Evolutionary conservation across 129 eudicot genomes (phyloP), one percentile per base, ranked within the genome.

Genomic region (Erigeron canadensis): DNA sequence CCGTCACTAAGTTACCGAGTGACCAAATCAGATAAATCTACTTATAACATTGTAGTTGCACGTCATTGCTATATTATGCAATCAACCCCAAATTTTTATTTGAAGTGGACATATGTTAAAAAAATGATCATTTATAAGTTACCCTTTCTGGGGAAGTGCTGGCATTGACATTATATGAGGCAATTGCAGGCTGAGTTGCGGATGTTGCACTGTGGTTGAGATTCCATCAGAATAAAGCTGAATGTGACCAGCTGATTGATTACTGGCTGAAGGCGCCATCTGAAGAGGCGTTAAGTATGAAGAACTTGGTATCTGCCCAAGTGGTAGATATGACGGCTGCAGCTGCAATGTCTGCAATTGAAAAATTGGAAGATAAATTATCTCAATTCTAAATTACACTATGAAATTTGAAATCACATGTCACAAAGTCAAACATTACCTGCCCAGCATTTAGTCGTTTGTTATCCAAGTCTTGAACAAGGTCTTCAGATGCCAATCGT

Each of bases 391-490:
- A 50, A 41, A 64, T 34, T 17, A 61, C 47, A 61, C 38, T 15
- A 28, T 56, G 8, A 45, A 46, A 50, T 47, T 63, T 19, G 6
- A 40, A 79, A 40, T 8, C 43, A 2, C 5, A 47, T 39, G 18
- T 65, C 23, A 58, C 13, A 67, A 69, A 19, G 53, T n/a, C 58
- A 23, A 40, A 51, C 55, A 79, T 71, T 79, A 87, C 91, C 76
- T 79, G 87, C 66, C 97, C 94, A 40, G 93, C 96, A 84, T 91
- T 91, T 72, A 82, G 84, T 81, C 96, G 80, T 69, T 91, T 91
- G 74, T 81, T 84, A 63, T 91, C 96, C 90, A 82, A 83, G 58
- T 84, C 84, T 54, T 86, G 85, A 80, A 63, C 86, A 62, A 79
- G 82, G 61, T 91, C 97, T 67, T 86, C 97, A 47, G 96, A 82